Conservation (phyloP, 345 rosid species). For the Camelina sativa region DNA sequence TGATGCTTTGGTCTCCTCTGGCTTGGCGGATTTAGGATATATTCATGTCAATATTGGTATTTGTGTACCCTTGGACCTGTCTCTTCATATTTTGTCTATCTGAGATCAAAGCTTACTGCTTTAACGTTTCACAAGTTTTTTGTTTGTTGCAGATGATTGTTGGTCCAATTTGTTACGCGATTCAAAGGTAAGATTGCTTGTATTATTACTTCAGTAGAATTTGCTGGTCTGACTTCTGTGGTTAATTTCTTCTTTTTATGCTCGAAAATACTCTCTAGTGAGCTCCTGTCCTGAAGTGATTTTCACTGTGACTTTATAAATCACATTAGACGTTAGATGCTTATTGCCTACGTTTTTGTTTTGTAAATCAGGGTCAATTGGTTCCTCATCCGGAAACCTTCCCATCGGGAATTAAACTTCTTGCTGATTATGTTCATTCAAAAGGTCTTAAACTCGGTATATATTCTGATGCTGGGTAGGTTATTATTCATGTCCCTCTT, state of each 20-base stretch:
- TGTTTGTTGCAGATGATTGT: conserved; percentile 80
- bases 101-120: conserved; percentile 22
- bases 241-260: conserved; percentile 9
- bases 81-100: conserved; percentile 16
- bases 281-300: conserved; percentile 1
- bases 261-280: conserved; percentile 17
- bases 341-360: conserved; percentile 32
- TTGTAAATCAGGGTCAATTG: conserved; percentile 67
- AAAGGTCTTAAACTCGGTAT: conserved; percentile 97
- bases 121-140: conserved; percentile 35
- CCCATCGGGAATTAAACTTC: conserved; percentile 87
- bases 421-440: conserved; percentile 82
- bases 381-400: conserved; percentile 78
- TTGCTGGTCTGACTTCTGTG: background rate
- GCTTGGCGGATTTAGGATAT: conserved; percentile 93
- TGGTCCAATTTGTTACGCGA: conserved; percentile 74
- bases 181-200: conserved; percentile 53
- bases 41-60: conserved; percentile 84
- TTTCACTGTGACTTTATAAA: background rate
- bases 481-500: conserved; percentile 37
- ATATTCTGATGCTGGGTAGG: conserved; percentile 99
- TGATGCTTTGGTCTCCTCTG: conserved; percentile 88
- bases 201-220: conserved; percentile 7
- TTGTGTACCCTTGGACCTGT: conserved; percentile 14
- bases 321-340: background rate